Base-by-base conservation (phyloP, 768 basidiomycete species). In the Tephrocybe sp. region DNA sequence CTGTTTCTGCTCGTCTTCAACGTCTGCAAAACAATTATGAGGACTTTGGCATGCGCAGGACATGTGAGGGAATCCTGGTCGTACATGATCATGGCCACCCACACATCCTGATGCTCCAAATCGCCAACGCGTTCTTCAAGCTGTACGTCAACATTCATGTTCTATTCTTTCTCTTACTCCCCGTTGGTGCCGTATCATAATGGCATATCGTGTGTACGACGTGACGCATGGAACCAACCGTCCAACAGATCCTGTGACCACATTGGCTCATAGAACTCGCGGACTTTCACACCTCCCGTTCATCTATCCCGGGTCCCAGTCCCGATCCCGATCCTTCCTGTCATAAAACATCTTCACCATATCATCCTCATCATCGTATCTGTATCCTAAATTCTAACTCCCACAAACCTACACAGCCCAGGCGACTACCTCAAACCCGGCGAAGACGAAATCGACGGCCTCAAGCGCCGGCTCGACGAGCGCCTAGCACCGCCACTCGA, bases 81-180 rank as follows among this genome's bases (percentile, higher is more conserved):
- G 93, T 94, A 5, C 92, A 97, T 69, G 94, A 98, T 65, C 95
- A 98, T 60, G 96, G 95, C 0, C 92, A 96, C 63, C 95, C 96
- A 1, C 96, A 99, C 62, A 92, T 98, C 54, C 83, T 99, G 58
- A 94, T 98, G 87, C 80, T 98, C 5, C 97, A 98, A 65, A 97
- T 99, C 64, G 97, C 95, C 17, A 98, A 97, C 67, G 93, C 94
- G 13, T 99, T 98, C 70, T 98, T 98, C 80, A 98, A 98, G 69
- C 83, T 99, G 92, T 93, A 61, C 61, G 88, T 75, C n/a, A 32
- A 52, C 45, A 34, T 38, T 34, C 39, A 35, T 51, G 9, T 52
- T 36, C 16, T 36, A 17, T 22, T 40, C n/a, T 53, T 46, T 48
- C 5, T 12, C n/a, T n/a, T n/a, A n/a, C n/a, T n/a, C n/a, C n/a